These are phyloP conservation scores for Leccinum broughii DNA, from an alignment of 768 basidiomycete genomes.

Conservation along the genomic window DNA sequence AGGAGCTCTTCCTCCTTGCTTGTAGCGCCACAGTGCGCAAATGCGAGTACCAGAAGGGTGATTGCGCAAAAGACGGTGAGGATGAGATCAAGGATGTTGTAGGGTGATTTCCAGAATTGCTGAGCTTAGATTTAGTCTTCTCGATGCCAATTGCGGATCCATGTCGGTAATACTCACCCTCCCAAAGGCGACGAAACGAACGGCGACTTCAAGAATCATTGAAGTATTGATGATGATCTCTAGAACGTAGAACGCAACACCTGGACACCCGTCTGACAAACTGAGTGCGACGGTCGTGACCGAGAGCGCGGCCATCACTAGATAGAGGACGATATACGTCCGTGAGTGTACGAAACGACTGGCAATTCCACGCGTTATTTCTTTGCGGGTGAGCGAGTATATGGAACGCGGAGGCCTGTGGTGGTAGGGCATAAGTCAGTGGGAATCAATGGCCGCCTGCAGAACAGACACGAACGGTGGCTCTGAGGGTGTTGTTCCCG, in stretches of 20 bases:
- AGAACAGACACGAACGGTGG: constrained; percentile 31
- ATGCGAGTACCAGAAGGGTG: constrained; percentile 85
- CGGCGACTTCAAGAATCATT: constrained; percentile 93
- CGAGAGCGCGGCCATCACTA: constrained; percentile 85
- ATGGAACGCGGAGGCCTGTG: constrained; percentile 75
- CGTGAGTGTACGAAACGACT: constrained; percentile 89
- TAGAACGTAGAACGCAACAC: constrained; percentile 83
- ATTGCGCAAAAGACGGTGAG: constrained; percentile 88
- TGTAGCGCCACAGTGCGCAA: constrained; percentile 78
- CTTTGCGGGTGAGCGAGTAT: constrained; percentile 78
- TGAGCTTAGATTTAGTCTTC: constrained; percentile 32
- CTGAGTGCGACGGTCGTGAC: constrained; percentile 85
- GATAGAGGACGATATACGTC: constrained; percentile 85
- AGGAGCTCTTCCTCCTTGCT: constrained; percentile 94
- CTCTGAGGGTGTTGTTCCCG: constrained; percentile 30
- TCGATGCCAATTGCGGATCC: neutral
- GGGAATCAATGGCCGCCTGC: constrained; percentile 4
- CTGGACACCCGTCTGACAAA: constrained; percentile 82
- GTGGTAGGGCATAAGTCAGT: constrained; percentile 20
- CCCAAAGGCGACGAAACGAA: constrained; percentile 92
- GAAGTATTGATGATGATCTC: constrained; percentile 86
- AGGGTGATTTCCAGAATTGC: constrained; percentile 84
- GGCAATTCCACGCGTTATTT: constrained; percentile 82
- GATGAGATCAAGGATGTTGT: constrained; percentile 86
- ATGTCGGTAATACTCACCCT: constrained; percentile 53